Base-by-base conservation (phyloP, 768 basidiomycete genomes). In the Amanita pallidorosea region DNA sequence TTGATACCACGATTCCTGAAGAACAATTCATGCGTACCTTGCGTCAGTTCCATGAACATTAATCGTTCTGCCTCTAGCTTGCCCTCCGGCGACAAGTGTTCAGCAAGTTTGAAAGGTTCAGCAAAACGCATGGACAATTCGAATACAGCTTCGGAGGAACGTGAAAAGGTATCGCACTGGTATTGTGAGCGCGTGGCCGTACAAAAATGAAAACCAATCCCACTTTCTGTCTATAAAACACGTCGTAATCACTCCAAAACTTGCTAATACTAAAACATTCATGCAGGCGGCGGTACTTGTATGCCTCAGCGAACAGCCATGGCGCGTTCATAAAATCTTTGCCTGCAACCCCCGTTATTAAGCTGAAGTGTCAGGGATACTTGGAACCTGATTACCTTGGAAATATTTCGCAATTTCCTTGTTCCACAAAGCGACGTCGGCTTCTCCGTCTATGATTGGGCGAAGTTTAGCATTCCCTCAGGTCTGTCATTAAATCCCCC, bases 381-480 rank as follows among this genome's bases (percentile, higher is more conserved):
- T 13, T 36, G 40, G 56, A 65, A 65, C 61, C 15, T 27, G 7
- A 11, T 36, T 59, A 80, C 88, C 89, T 68, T 91, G 83, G 69
- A 96, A 96, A 65, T 79, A 96, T 62, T 89, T 91, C 38, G 90
- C 90, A 43, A 95, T 94, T 64, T 92, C 90, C 63, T 96, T 95
- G 69, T 97, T 97, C 94, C 93, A 97, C 7, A 96, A 74, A 5
- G 91, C 84, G 27, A 97, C 86, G 55, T 96, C 94, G 7, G 81
- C 92, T 62, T 93, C 93, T 47, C 77, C 81, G 63, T 96, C 94
- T 29, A 89, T 67, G 60, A 96, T 89, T 29, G 89, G 89, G 11
- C 93, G 71, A 9, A 95, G 73, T 63, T 88, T 89, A 9, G 81
- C 79, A 60, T 92, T 91, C 0, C 77, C 86, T 88, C 52, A 95